Evolutionary conservation across 129 eudicot species (phyloP).

Genomic region (Artemisia tridentata): DNA sequence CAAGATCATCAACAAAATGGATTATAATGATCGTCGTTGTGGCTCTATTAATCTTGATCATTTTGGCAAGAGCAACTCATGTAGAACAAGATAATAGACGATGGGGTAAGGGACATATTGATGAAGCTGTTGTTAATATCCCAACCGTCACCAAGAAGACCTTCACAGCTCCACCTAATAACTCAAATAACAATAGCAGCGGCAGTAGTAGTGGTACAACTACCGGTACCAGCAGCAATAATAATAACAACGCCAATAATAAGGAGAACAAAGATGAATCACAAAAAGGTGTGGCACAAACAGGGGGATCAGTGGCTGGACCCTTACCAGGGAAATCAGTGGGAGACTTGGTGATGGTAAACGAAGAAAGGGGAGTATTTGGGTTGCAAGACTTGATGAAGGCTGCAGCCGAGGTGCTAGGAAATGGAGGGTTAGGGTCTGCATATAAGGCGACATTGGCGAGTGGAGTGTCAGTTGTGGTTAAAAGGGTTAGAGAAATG

Average conservation of each 20-base stretch:
- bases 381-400: slow-evolving; percentile 90
- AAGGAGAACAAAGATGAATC: slow-evolving; percentile 14
- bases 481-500: slow-evolving; percentile 81
- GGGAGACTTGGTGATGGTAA: slow-evolving; percentile 62
- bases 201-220: background rate
- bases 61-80: slow-evolving; percentile 35
- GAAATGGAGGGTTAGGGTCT: slow-evolving; percentile 74
- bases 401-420: slow-evolving; percentile 94
- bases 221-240: slow-evolving; percentile 7
- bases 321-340: slow-evolving; percentile 25
- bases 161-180: slow-evolving; percentile 1
- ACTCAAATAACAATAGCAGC: background rate
- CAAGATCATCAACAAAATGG: slow-evolving; percentile 34
- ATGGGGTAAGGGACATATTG: slow-evolving; percentile 39
- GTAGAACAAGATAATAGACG: slow-evolving; percentile 20
- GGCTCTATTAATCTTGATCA: slow-evolving; percentile 37
- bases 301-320: slow-evolving; percentile 1
- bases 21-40: slow-evolving; percentile 45
- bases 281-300: slow-evolving; percentile 4
- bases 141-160: slow-evolving; percentile 24
- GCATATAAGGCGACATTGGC: slow-evolving; percentile 73
- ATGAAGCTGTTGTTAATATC: slow-evolving; percentile 44
- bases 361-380: slow-evolving; percentile 66
- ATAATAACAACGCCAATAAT: background rate
- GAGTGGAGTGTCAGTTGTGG: slow-evolving; percentile 70